Evolutionary conservation across 345 rosid species (phyloP).

Genomic region (Melaleuca quinquenervia): DNA sequence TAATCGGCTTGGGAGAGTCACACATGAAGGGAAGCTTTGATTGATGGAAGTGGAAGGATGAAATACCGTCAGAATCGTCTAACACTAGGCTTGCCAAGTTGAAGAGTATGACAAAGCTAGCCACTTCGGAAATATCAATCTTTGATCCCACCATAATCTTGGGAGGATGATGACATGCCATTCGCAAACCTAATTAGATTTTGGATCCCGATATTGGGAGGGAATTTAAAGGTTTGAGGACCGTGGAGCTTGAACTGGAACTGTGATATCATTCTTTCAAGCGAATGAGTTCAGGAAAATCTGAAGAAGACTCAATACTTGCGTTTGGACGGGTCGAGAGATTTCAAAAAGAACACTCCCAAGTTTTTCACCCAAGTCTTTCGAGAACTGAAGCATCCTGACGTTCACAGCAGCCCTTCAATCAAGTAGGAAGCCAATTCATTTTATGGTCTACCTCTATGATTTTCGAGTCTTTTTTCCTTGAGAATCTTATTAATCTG

Average conservation of each 20-base stretch:
- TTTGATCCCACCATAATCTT: neutral
- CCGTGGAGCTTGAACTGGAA: neutral
- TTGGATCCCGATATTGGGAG: neutral
- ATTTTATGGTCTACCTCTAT: neutral
- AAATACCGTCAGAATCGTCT: neutral
- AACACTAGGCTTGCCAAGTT: neutral
- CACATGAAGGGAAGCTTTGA: neutral
- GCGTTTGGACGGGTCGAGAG: neutral
- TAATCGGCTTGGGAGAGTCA: too few relatives aligned
- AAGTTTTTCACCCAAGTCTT: neutral
- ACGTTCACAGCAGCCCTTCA: neutral
- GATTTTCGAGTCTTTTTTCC: neutral
- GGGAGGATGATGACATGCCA: neutral
- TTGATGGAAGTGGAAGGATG: neutral
- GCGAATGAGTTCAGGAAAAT: neutral
- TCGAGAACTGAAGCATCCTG: neutral
- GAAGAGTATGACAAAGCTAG: neutral
- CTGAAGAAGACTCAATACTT: neutral
- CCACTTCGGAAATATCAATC: neutral
- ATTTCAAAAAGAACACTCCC: neutral
- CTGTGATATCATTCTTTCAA: neutral
- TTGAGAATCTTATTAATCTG: neutral
- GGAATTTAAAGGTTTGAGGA: neutral
- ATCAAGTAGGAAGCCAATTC: neutral
- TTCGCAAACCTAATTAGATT: neutral